A percentile compares a stretch with the other conserved stretches of the same genome.
phyloP scores from a whole-genome alignment of 371 early-diverging fungal species.

The Chytridium lagenaria region DNA sequence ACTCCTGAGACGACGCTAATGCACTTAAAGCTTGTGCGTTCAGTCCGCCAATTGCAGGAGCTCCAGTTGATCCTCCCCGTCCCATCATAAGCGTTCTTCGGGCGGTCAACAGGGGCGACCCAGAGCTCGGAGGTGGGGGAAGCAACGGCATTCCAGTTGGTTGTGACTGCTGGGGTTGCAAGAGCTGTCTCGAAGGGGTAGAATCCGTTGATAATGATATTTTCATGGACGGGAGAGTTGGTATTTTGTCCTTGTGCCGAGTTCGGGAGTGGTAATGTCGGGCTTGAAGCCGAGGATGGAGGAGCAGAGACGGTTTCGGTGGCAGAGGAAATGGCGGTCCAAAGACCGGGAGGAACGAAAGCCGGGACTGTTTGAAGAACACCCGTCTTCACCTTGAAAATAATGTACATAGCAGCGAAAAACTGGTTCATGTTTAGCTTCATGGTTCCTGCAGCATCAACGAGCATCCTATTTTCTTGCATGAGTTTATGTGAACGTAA shows the following conservation, averaged over 20 bases:
- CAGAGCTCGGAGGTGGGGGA: slow-evolving; percentile 28
- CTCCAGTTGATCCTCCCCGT: not conserved
- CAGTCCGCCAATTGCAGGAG: not conserved
- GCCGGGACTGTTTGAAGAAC: slow-evolving; percentile 46
- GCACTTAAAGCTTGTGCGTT: no score
- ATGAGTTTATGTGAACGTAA: no score
- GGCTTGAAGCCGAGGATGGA: no score
- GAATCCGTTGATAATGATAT: not conserved
- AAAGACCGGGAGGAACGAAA: slow-evolving; percentile 42
- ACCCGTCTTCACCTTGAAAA: slow-evolving; percentile 45
- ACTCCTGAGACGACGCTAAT: slow-evolving; percentile 46
- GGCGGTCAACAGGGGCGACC: slow-evolving; percentile 25
- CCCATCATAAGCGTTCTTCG: slow-evolving; percentile 33
- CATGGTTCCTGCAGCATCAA: slow-evolving; percentile 41
- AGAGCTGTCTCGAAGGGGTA: not conserved
- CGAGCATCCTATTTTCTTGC: no score
- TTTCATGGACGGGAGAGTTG: slow-evolving; percentile 1
- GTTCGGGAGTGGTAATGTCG: no score
- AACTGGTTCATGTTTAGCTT: slow-evolving; percentile 51
- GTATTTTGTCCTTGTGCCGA: no score
- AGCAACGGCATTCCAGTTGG: not conserved
- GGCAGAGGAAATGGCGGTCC: slow-evolving; percentile 25
- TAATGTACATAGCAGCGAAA: slow-evolving; percentile 51
- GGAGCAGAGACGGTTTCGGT: no score
- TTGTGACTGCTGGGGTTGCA: not conserved